Evolutionary conservation across 2,329 filamentous ascomycete species (phyloP).

Genomic region (Pseudocercospora fijiensis): DNA sequence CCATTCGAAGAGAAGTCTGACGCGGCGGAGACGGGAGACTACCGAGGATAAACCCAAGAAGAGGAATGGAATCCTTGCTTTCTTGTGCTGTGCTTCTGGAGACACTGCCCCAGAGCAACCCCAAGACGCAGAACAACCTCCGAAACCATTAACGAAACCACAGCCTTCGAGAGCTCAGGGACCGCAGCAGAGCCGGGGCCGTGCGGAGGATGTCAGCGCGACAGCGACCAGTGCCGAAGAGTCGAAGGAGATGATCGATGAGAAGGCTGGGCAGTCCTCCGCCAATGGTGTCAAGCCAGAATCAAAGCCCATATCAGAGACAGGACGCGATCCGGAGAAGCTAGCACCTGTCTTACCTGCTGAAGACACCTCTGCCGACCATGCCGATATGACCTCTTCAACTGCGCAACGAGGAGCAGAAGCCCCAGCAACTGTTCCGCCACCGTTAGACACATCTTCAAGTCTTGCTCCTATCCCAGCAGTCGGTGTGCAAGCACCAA

Average conservation of each 20-base stretch:
- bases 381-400: constrained; percentile 3
- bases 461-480: constrained; percentile 29
- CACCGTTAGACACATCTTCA: constrained; percentile 11
- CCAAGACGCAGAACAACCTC: constrained; percentile 52
- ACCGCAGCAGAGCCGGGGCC: constrained; percentile 53
- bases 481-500: constrained; percentile 45
- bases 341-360: constrained; percentile 18
- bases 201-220: constrained; percentile 40
- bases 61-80: constrained; percentile 46
- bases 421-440: neutral
- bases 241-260: constrained; percentile 48
- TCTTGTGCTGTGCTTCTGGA: constrained; percentile 67
- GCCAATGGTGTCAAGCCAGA: constrained; percentile 21
- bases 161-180: constrained; percentile 38
- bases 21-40: constrained; percentile 45
- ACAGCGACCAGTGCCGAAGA: constrained; percentile 47
- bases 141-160: constrained; percentile 43
- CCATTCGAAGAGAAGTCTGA: constrained; percentile 49
- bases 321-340: constrained; percentile 20
- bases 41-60: constrained; percentile 43
- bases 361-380: neutral
- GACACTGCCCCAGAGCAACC: constrained; percentile 60
- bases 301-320: constrained; percentile 3
- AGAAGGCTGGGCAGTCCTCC: constrained; percentile 38
- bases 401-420: neutral